Base-by-base conservation (phyloP, 2,329 filamentous ascomycete species). In the Fusarium staphyleae region DNA sequence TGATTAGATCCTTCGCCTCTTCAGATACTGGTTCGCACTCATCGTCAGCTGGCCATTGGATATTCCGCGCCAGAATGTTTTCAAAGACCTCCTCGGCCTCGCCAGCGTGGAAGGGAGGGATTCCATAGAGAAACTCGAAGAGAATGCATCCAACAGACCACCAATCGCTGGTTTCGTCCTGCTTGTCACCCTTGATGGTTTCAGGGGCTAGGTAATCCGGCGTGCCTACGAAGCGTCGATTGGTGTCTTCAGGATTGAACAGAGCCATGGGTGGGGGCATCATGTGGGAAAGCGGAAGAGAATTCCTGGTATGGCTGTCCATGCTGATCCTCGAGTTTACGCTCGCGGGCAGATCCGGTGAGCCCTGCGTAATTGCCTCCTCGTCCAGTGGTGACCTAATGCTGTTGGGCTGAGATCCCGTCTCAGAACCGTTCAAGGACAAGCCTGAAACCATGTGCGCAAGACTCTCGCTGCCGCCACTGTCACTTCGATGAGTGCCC, bases 81-180 rank as follows among this genome's bases (percentile, higher is more conserved):
- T 97, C 91, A 69, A 99, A 99, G 1, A 99, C 95, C 65, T 95
- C 83, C 66, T 99, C 95, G 0, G 95, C 91, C 40, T 93, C 92
- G 15, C 82, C 80, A 1, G 91, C 95, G 71, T 98, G 92, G 73
- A 99, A 99, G 1, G 95, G 95, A 1, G 95, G 95, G 52, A 91
- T 88, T 1, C 95, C 95, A 69, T 91, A 98, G 3, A 99, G 78
- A 63, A 96, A 97, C 69, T 99, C 95, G 67, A 97, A 99, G 74
- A 98, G 78, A 65, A 99, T 98, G 72, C 96, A 99, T 1, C 95
- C 95, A n/a, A 99, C 82, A 16, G 95, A 98, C 95, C 95, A 99
- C 95, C 95, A 99, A 85, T 99, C 95, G 70, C 95, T 98, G 63
- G 93, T 95, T 73, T 98, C 93, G 69, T 99, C 95, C 73, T 99